Conservation (phyloP, 495 filamentous ascomycete species). For the Neurospora sp. region DNA sequence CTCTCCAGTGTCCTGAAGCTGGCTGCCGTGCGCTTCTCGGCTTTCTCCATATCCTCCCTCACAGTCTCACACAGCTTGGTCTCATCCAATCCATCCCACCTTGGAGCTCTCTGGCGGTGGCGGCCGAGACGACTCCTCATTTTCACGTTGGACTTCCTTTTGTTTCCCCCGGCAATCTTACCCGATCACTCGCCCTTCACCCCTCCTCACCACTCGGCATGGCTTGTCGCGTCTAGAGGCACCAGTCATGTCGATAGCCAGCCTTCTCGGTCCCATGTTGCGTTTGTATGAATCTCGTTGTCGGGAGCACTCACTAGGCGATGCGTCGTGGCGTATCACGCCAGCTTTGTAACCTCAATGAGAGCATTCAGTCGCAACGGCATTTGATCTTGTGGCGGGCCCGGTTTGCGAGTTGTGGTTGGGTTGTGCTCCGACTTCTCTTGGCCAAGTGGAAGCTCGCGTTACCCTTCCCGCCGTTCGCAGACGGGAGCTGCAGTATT, state of each 20-base stretch:
- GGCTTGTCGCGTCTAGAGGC: neutral
- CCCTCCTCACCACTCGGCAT: neutral
- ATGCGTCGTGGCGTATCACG: constrained; percentile 35
- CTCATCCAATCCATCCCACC: neutral
- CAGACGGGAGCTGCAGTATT: constrained; percentile 17
- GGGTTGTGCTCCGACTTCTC: constrained; percentile 10
- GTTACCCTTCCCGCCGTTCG: constrained; percentile 16
- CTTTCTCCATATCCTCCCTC: neutral
- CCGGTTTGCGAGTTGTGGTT: constrained; percentile 3
- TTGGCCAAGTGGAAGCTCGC: constrained; percentile 7
- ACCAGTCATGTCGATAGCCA: neutral
- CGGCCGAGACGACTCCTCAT: neutral
- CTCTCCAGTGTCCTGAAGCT: neutral
- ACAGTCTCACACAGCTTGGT: neutral
- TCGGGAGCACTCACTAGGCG: constrained; percentile 26
- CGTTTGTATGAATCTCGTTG: constrained; percentile 9
- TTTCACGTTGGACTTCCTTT: neutral
- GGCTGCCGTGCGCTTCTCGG: neutral
- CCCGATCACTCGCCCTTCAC: neutral
- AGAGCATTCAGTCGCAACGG: constrained; percentile 13
- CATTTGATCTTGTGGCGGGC: constrained; percentile 12
- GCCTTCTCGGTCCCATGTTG: neutral
- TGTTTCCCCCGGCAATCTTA: neutral
- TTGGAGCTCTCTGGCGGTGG: neutral
- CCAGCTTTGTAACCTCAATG: constrained; percentile 20